Conservation (phyloP, 495 filamentous ascomycete species). For the Podospora comata region DNA sequence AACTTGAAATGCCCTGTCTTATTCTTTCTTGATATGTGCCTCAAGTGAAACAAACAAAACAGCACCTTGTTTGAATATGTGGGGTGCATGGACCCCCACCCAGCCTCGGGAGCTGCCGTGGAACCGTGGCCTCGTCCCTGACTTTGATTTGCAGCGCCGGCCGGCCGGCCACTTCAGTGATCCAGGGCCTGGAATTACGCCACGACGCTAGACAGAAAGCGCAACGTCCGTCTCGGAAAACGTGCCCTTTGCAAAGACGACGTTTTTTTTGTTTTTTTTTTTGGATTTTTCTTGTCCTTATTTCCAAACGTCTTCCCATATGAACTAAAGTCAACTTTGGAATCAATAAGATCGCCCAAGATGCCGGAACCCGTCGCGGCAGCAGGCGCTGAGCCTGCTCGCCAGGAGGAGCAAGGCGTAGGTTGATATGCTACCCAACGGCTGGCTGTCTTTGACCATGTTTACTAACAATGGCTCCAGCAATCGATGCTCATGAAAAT, state of each 20-base stretch:
- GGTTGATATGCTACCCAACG: conserved; percentile 21
- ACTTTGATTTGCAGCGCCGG: conserved; percentile 11
- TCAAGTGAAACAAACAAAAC: not conserved
- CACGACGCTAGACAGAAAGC: not conserved
- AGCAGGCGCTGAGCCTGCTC: conserved; percentile 27
- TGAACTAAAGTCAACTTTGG: not conserved
- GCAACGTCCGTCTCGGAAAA: not conserved
- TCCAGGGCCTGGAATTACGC: not conserved
- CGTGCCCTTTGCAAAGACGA: not conserved
- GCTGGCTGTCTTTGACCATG: not conserved
- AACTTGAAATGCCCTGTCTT: not conserved
- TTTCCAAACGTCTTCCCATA: not conserved
- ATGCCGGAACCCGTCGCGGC: conserved; percentile 41
- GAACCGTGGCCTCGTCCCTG: conserved; percentile 12
- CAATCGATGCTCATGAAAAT: conserved; percentile 40
- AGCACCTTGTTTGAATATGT: not conserved
- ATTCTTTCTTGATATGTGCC: not conserved
- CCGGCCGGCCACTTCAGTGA: not conserved
- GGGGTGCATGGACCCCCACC: not conserved
- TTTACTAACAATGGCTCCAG: conserved; percentile 25
- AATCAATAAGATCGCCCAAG: conserved; percentile 7
- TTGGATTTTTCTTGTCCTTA: not conserved
- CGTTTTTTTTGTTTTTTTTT: too few species aligned
- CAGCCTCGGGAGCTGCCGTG: not conserved
- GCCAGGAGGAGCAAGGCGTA: conserved; percentile 39